Percentiles rank a stretch among this genome's conserved stretches.
phyloP scores from a whole-genome alignment of 1,139 yeast species.

The Magnusiomyces ingens region DNA sequence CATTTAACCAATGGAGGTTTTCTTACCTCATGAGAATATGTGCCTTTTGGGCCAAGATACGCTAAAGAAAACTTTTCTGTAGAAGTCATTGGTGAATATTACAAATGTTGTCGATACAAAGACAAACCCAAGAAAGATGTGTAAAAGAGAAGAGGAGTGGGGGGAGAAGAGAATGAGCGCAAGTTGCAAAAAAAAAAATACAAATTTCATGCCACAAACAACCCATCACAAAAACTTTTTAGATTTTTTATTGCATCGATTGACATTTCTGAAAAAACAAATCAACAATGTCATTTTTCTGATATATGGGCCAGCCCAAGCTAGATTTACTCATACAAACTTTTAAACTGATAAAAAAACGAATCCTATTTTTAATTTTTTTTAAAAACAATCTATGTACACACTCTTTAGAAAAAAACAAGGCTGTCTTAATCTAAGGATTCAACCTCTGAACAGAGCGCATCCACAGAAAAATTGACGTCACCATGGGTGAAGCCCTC shows the following conservation, averaged over 20 bases:
- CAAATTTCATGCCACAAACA: too few species aligned
- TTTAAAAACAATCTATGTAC: not conserved
- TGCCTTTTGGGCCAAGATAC: conserved; percentile 82
- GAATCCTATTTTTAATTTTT: not conserved
- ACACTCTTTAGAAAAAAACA: not conserved
- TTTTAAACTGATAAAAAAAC: too few species aligned
- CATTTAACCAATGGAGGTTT: not conserved
- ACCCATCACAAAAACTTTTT: too few species aligned
- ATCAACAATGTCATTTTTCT: too few species aligned
- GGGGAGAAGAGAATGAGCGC: too few species aligned
- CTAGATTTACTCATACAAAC: too few species aligned
- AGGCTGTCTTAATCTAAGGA: conserved; percentile 47
- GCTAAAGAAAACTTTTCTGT: conserved; percentile 31
- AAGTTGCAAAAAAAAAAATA: too few species aligned
- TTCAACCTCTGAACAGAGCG: conserved; percentile 64
- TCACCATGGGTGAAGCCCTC: conserved; percentile 65
- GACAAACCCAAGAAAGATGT: not conserved
- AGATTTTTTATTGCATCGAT: too few species aligned
- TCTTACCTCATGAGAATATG: conserved; percentile 82
- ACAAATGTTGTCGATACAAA: not conserved
- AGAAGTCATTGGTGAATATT: not conserved
- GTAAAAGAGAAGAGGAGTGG: too few species aligned
- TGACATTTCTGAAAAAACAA: too few species aligned
- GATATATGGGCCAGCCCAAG: too few species aligned
- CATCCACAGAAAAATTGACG: conserved; percentile 55